phyloP scores from a whole-genome alignment of 768 basidiomycete genomes.

The Phanerochaete carnosa region DNA sequence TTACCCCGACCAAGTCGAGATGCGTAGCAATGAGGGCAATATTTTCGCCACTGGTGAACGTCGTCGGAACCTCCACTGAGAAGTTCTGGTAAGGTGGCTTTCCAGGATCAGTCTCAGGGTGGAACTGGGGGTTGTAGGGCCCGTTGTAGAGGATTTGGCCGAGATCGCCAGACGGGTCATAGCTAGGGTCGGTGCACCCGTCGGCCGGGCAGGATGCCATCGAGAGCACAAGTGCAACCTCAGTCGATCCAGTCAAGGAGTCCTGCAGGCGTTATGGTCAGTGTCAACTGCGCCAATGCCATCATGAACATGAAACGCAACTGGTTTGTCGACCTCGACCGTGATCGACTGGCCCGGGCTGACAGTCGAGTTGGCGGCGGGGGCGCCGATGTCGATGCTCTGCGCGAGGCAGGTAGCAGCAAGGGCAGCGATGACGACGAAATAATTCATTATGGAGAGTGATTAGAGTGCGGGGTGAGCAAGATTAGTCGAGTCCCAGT shows the following conservation, averaged over 20 bases:
- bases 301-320: conserved; percentile 15
- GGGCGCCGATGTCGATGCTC: conserved; percentile 29
- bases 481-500: no score
- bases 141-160: conserved; percentile 30
- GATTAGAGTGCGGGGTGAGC: no score
- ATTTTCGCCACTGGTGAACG: conserved; percentile 9
- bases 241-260: conserved; percentile 27
- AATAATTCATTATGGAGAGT: conserved; percentile 9
- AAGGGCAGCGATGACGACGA: conserved; percentile 18
- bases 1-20: conserved; percentile 18
- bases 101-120: not conserved
- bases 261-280: conserved; percentile 12
- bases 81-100: conserved; percentile 27
- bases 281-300: not conserved
- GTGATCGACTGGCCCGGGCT: conserved; percentile 26
- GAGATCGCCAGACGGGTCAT: conserved; percentile 18
- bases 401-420: conserved; percentile 25
- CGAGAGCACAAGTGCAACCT: conserved; percentile 33
- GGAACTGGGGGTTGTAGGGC: conserved; percentile 24
- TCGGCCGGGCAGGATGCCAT: conserved; percentile 21
- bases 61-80: conserved; percentile 21
- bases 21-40: conserved; percentile 17
- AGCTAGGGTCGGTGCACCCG: conserved; percentile 16
- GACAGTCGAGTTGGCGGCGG: conserved; percentile 20
- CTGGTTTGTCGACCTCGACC: conserved; percentile 32